Evolutionary conservation across 805 yeast species (phyloP), one percentile per base, ranked within the genome.

Genomic region (Pichia deserticola): DNA sequence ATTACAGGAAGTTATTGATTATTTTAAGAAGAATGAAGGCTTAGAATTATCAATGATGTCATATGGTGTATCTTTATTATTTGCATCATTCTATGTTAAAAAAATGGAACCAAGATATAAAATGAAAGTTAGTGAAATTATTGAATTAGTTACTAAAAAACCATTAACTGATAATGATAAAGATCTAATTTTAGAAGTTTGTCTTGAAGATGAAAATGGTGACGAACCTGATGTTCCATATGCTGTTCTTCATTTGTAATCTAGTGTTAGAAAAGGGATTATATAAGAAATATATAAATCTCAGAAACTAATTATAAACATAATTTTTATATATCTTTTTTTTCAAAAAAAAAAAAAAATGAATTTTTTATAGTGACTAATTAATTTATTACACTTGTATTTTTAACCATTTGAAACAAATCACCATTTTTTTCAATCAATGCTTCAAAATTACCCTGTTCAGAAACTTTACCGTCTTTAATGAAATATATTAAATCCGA

Each of bases 221-320:
- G 98, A 93, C 64, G 99, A 93, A 65, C 97, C 89, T 25, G 98
- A 90, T 60, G 88, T 89, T 55, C 99, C 99, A 34, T 89, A 80
- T 64, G 78, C 90, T 53, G 81, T 86, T 50, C 78, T 90, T 50
- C 78, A 76, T 58, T 61, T 82, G 30, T 50, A 58, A 53, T 48
- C 25, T 25, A 11, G 36, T 38, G 20, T 20, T 20, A 20, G 20
- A 20, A 20, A 20, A 20, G 20, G 20, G 20, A 20, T 20, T 20
- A 20, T 20, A 20, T 20, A 2, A 20, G 20, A 20, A 20, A 20
- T 20, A 20, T 20, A 20, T 20, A 20, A 20, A 20, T 20, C 20
- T 20, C 3, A 20, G 20, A 20, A 20, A 20, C 20, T 20, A 20
- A 20, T 20, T 20, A 20, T 20, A 20, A 20, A 20, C 20, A 20